Conservation (phyloP, 2,329 filamentous ascomycete genomes). For the Epicoccum nigrum region DNA sequence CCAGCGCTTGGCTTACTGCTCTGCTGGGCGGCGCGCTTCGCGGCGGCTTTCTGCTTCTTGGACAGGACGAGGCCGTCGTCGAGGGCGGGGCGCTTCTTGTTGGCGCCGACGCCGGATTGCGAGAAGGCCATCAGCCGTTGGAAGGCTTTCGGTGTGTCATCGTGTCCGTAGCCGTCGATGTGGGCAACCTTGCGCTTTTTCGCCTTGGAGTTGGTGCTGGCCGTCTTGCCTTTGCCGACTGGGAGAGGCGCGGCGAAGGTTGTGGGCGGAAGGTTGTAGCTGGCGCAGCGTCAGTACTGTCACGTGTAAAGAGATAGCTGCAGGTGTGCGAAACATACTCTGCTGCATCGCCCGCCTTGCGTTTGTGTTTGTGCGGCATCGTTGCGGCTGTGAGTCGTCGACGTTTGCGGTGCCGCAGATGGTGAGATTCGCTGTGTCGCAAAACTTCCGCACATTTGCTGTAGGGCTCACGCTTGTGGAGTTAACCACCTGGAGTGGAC, state of each 20-base stretch:
- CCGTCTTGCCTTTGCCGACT: constrained; percentile 53
- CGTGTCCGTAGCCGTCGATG: constrained; percentile 60
- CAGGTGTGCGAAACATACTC: constrained; percentile 34
- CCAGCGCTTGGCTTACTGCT: neutral
- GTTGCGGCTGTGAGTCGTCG: constrained; percentile 8
- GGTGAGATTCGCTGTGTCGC: neutral
- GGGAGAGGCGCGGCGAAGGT: constrained; percentile 65
- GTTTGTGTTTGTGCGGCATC: constrained; percentile 90
- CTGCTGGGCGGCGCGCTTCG: constrained; percentile 15
- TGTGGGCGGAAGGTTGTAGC: constrained; percentile 66
- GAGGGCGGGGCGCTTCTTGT: constrained; percentile 63
- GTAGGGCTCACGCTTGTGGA: constrained; percentile 13
- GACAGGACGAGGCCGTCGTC: constrained; percentile 67
- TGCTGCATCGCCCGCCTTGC: constrained; percentile 56
- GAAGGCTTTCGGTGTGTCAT: constrained; percentile 91
- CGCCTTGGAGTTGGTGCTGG: constrained; percentile 38
- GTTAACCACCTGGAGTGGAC: constrained; percentile 8
- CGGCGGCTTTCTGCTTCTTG: constrained; percentile 56
- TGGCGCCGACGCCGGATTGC: constrained; percentile 52
- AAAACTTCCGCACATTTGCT: constrained; percentile 5
- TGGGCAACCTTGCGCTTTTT: constrained; percentile 50
- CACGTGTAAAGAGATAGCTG: constrained; percentile 37
- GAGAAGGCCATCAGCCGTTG: constrained; percentile 80
- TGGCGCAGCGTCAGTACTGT: constrained; percentile 50
- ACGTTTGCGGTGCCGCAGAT: neutral